Base-by-base conservation (phyloP, 2,329 filamentous ascomycete genomes). In the Stromatinia cepivora region DNA sequence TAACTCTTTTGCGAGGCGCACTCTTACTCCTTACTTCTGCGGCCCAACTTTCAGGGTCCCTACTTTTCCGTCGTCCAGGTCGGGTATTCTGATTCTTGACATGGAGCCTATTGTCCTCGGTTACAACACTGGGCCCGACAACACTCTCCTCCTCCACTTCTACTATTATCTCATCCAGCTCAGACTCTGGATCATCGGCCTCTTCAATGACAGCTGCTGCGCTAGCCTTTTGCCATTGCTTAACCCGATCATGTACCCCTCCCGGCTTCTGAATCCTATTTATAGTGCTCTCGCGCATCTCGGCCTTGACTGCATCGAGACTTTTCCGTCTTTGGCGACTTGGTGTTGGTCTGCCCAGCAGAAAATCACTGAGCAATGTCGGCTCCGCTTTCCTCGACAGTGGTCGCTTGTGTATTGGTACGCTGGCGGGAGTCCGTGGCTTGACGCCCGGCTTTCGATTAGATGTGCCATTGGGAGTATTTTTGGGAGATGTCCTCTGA, bases 141-240 rank as follows among this genome's bases (percentile, higher is more conserved):
- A 88, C 87, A 75, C 85, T 88, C 45, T 84, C 82, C 6, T 87
- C 85, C 20, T 90, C 87, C 20, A 84, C 83, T 17, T 85, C 83
- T 70, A 87, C 85, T 8, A 86, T 84, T 45, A 92, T 80, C 52
- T 91, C 88, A 42, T 86, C 86, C 4, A 88, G 85, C 73, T 87
- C 86, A 42, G 83, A 86, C 46, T 66, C 34, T 31, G 8, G 85
- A 82, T 9, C 84, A 45, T 86, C 81, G 1, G 84, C 84, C 68
- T 85, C 82, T 2, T 82, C 84, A 1, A 80, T 80, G 4, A 90
- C 85, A 36, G 89, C 90, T 8, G 86, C 85, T 46, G 90, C 91
- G 76, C 91, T 92, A 73, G 89, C 84, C 77, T 90, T 90, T 79
- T 97, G 93, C 93, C 93, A 97, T 80, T 90, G 86, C 74, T 89